Base-by-base conservation (phyloP, 495 filamentous ascomycete genomes). In the Podospora conica region DNA sequence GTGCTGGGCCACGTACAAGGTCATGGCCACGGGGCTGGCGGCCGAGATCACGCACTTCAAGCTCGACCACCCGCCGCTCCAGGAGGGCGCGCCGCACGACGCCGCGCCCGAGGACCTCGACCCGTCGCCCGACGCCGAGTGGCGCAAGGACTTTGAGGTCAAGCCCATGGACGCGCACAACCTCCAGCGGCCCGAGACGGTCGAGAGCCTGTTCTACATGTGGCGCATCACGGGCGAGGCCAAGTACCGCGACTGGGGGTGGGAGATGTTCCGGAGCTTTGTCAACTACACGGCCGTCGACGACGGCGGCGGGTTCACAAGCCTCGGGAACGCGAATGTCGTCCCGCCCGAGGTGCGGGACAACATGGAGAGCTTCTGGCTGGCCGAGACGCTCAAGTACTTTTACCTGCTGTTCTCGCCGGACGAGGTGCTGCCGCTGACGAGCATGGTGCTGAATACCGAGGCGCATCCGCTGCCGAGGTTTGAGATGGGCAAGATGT, bases 311-410 rank as follows among this genome's bases (percentile, higher is more conserved):
- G 90, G 90, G 2, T 99, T 96, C 70, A 91, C 91, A 3, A 93
- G 89, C 61, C 80, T 99, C 53, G 83, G 82, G 15, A 89, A 93
- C 73, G 93, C 91, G 8, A 86, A 90, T 65, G 77, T 77, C 9
- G 75, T 92, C 25, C 91, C 91, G 4, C 83, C 90, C 0, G 68
- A 71, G 20, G 77, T 78, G 62, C 81, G 85, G 23, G 91, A 96
- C 77, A 95, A 95, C 66, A 95, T 95, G 92, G 92, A 96, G 78
- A 93, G 91, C 70, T 96, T 94, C 75, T 96, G 92, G 95, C 88
- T 98, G 79, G 93, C 95, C 53, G 96, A 99, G 79, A 99, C 96
- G 40, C 82, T 99, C 53, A 99, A 99, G 79, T 98, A 98, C 70
- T 90, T 98, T 71, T 98, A 97, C 75, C 84, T 98, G 27, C 83